Percentiles rank a stretch among this genome's conserved stretches.
These are phyloP conservation scores for Xerocomellus amylosporus DNA, from an alignment of 768 basidiomycete genomes.

Conservation along the genomic window DNA sequence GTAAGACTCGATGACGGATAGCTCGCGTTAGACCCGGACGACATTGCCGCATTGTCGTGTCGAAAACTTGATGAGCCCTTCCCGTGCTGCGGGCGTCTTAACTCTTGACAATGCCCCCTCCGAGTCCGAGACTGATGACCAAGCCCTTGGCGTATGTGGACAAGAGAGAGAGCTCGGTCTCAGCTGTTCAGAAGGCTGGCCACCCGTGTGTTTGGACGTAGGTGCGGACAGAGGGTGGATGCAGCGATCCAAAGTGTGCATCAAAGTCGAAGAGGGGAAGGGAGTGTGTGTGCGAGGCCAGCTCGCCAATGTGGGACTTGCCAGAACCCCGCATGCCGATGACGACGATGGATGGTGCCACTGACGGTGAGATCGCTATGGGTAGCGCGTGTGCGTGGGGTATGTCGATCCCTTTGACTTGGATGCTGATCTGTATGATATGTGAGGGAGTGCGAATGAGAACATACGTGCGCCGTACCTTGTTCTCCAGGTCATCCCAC, in stretches of 20 bases:
- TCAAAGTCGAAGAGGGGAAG: conserved; percentile 88
- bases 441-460: not conserved
- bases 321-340: conserved; percentile 98
- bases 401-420: conserved; percentile 83
- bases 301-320: conserved; percentile 82
- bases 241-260: conserved; percentile 62
- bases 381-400: conserved; percentile 28
- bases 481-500: conserved; percentile 98
- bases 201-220: conserved; percentile 86
- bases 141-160: conserved; percentile 51
- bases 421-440: conserved; percentile 72
- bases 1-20: conserved; percentile 80
- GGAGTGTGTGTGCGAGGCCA: conserved; percentile 70
- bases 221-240: conserved; percentile 59
- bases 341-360: conserved; percentile 64
- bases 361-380: conserved; percentile 23
- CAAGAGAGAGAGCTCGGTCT: conserved; percentile 69
- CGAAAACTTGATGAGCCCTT: conserved; percentile 66
- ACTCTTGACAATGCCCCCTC: conserved; percentile 97
- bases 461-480: conserved; percentile 47
- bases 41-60: conserved; percentile 59
- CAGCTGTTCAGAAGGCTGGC: conserved; percentile 84
- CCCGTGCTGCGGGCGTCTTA: conserved; percentile 69
- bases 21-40: conserved; percentile 77
- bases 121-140: conserved; percentile 88